A percentile compares a stretch with the other conserved stretches of the same genome.
These are phyloP conservation scores for Acrocalymma vagum DNA, from an alignment of 2,329 filamentous ascomycete species.

Conservation along the genomic window DNA sequence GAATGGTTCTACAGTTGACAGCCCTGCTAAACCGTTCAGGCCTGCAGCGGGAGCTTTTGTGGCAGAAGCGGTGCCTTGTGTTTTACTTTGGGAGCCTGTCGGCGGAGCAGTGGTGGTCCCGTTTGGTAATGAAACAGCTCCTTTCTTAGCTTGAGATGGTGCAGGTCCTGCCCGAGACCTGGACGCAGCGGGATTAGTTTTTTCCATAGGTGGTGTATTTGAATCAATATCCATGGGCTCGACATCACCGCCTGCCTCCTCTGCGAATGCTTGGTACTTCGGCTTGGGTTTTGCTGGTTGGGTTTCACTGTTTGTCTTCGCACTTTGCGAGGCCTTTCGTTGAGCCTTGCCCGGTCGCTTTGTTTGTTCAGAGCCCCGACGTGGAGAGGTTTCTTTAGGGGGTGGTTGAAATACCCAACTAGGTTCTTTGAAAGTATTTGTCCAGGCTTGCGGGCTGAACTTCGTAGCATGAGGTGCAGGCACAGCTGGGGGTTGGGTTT, in stretches of 20 bases:
- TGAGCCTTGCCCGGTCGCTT: slow-evolving; percentile 36
- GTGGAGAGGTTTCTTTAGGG: slow-evolving; percentile 39
- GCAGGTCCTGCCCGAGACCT: slow-evolving; percentile 9
- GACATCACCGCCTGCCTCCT: slow-evolving; percentile 33
- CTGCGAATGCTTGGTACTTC: slow-evolving; percentile 41
- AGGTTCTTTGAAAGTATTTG: slow-evolving; percentile 53
- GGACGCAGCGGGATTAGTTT: slow-evolving; percentile 14
- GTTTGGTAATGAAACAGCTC: slow-evolving; percentile 21
- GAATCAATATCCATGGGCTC: slow-evolving; percentile 61
- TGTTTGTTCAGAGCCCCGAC: slow-evolving; percentile 34
- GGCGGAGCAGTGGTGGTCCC: slow-evolving; percentile 22
- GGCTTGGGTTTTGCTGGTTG: slow-evolving; percentile 35
- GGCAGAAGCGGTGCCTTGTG: slow-evolving; percentile 22
- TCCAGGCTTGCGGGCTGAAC: slow-evolving; percentile 54
- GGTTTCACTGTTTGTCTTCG: slow-evolving; percentile 36
- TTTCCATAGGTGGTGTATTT: slow-evolving; percentile 32
- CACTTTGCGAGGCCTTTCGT: slow-evolving; percentile 42
- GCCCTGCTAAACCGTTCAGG: slow-evolving; percentile 58
- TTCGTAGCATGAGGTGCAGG: slow-evolving; percentile 40
- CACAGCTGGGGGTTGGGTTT: slow-evolving; percentile 22
- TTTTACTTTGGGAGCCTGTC: too few species aligned
- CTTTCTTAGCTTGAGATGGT: slow-evolving; percentile 11
- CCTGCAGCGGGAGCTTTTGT: slow-evolving; percentile 25
- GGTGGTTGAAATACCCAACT: slow-evolving; percentile 45
- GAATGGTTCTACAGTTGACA: slow-evolving; percentile 61